A percentile compares a stretch with the other conserved stretches of the same genome.
Evolutionary conservation across 1,284 basidiomycete genomes (phyloP).

Genomic region (Volvariella volvacea): DNA sequence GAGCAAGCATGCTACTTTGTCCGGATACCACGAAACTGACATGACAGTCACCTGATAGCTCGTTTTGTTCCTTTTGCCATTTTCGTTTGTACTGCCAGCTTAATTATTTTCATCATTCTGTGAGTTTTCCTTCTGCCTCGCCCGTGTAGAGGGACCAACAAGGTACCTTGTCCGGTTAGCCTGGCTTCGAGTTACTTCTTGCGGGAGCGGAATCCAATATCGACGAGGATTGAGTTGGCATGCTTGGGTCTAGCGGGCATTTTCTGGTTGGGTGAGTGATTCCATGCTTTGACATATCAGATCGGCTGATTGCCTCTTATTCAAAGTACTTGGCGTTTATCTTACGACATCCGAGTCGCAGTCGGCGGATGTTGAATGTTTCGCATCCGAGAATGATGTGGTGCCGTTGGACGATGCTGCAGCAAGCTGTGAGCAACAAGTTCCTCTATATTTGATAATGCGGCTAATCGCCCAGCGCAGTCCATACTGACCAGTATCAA

Average conservation of each 20-base stretch:
- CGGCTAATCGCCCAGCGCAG: constrained; percentile 17
- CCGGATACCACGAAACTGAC: constrained; percentile 7
- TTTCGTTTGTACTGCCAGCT: constrained; percentile 64
- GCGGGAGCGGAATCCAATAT: constrained; percentile 64
- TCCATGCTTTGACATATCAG: constrained; percentile 9
- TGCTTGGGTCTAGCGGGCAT: constrained; percentile 65
- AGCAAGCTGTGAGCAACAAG: constrained; percentile 50
- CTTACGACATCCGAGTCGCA: constrained; percentile 66
- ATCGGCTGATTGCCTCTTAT: constrained; percentile 1
- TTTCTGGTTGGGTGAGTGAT: constrained; percentile 66
- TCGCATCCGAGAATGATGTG: constrained; percentile 43
- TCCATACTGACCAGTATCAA: constrained; percentile 67
- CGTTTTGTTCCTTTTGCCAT: constrained; percentile 79
- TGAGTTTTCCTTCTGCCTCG: constrained; percentile 24
- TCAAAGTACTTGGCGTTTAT: constrained; percentile 62
- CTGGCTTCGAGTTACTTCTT: constrained; percentile 56
- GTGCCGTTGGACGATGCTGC: constrained; percentile 45
- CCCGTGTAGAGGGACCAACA: background rate
- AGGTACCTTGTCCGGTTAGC: constrained; percentile 25
- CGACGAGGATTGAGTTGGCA: constrained; percentile 68
- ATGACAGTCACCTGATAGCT: constrained; percentile 36
- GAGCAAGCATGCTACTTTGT: constrained; percentile 18
- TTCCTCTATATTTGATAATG: constrained; percentile 7
- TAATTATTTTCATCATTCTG: constrained; percentile 63
- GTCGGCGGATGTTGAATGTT: constrained; percentile 76